phyloP scores from a whole-genome alignment of 2,329 filamentous ascomycete species.

The Beauveria scarabaeidicola region DNA sequence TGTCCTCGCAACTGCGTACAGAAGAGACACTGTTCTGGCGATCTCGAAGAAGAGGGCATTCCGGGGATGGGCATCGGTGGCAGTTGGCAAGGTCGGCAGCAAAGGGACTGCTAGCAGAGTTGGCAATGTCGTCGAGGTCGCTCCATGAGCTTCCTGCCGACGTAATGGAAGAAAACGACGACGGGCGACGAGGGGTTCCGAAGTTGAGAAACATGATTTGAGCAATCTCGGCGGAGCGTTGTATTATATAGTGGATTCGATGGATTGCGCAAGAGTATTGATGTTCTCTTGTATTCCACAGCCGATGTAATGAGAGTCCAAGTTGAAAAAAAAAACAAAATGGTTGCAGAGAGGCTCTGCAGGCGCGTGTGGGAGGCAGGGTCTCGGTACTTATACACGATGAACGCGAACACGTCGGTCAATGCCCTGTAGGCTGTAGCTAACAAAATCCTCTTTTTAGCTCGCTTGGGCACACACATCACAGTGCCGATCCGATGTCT shows the following conservation, averaged over 20 bases:
- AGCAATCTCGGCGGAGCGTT: no score
- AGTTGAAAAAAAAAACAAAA: neutral
- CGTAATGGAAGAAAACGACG: neutral
- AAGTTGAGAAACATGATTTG: neutral
- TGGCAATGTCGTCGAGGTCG: neutral
- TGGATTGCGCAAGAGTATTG: neutral
- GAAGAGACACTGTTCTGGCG: conserved; percentile 14
- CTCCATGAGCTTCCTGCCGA: conserved; percentile 5
- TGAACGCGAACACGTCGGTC: neutral
- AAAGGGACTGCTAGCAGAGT: neutral
- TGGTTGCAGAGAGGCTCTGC: neutral
- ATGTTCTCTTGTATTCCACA: neutral
- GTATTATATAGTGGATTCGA: neutral
- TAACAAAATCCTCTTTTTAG: neutral
- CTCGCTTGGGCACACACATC: conserved; percentile 3
- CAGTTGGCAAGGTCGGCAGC: neutral
- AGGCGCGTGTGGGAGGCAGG: neutral
- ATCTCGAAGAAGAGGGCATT: conserved; percentile 5
- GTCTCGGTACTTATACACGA: conserved; percentile 2
- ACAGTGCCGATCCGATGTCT: conserved; percentile 11
- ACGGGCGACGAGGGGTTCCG: neutral
- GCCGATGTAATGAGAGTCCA: neutral
- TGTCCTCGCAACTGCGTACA: conserved; percentile 24
- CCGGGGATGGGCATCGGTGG: conserved; percentile 6
- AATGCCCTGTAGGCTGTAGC: neutral